Evolutionary conservation across 139 green algal species (phyloP), one percentile per base, ranked within the genome.

Genomic region (Dunaliella sp.): DNA sequence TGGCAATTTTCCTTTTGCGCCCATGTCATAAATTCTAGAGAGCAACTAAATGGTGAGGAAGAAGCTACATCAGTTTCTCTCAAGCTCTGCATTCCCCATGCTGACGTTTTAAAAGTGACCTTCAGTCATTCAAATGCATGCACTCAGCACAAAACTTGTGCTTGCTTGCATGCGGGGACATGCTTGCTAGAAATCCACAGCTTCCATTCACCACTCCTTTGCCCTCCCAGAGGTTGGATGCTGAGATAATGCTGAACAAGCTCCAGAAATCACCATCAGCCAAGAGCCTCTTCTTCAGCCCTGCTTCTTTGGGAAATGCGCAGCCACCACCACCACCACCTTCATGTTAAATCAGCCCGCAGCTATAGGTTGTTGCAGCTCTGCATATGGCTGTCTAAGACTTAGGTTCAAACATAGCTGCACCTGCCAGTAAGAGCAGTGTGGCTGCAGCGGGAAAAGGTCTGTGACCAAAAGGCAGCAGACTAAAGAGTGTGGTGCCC

Each of bases 191-290:
- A n/a, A n/a, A n/a, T n/a, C n/a, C n/a, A n/a, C n/a, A n/a, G n/a
- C n/a, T n/a, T n/a, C n/a, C n/a, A n/a, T n/a, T n/a, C n/a, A n/a
- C n/a, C n/a, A n/a, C n/a, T n/a, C n/a, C n/a, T n/a, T 65, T 65
- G 48, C 48, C 7, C 48, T 26, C 16, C 7, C 73, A 86, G 83
- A 33, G 73, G 37, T 24, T 77, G 12, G 83, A 86, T 37, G 83
- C 83, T n/a, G 72, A 36, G 36, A 3, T 82, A 2, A 79, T 86
- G 73, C 65, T 86, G 28, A 30, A 76, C 26, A 48, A 84, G 38
- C 28, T 84, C 22, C 80, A 48, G n/a, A 24, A 30, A 2, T 81
- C 76, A 1, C 1, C 76, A 24, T 1, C 30, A 2, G 76, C 76
- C 48, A 65, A 65, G 48, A 65, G 48, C 48, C 48, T 65, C 7